These are phyloP conservation scores for Pseudopithomyces chartarum DNA, from an alignment of 2,329 filamentous ascomycete species.

Conservation along the genomic window DNA sequence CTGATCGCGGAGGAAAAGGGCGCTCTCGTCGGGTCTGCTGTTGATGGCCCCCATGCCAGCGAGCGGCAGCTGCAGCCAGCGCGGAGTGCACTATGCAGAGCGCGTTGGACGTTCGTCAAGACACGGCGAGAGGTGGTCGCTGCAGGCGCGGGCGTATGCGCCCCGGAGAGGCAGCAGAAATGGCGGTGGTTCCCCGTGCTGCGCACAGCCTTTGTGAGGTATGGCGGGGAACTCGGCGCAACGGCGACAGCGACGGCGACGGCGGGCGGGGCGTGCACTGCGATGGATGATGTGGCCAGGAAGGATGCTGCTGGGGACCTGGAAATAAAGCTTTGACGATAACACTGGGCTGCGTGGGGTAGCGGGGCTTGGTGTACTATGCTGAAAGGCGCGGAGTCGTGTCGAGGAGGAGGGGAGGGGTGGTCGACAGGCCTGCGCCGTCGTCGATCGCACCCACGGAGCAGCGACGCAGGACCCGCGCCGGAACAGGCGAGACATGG, in stretches of 20 bases:
- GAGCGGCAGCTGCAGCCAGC: constrained; percentile 21
- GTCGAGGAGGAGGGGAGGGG: constrained; percentile 5
- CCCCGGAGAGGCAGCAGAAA: constrained; percentile 19
- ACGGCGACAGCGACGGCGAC: constrained; percentile 1
- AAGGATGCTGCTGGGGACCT: constrained; percentile 16
- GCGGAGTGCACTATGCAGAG: constrained; percentile 15
- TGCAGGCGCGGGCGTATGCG: constrained; percentile 37
- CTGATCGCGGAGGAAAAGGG: constrained; percentile 88
- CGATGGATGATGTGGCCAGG: constrained; percentile 8
- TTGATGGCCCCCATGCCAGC: constrained; percentile 83
- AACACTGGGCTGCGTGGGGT: constrained; percentile 22
- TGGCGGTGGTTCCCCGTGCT: constrained; percentile 4
- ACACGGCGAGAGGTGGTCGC: constrained; percentile 23
- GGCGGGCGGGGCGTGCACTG: constrained; percentile 14
- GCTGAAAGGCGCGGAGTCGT: constrained; percentile 3
- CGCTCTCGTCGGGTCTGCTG: constrained; percentile 80
- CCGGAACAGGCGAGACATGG: neutral
- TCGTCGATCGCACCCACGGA: constrained; percentile 22
- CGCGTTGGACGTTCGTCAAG: constrained; percentile 29
- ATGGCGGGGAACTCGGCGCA: constrained; percentile 12
- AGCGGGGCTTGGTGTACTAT: constrained; percentile 5
- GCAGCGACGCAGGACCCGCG: constrained; percentile 12
- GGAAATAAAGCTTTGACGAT: constrained; percentile 22
- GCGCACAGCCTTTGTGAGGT: neutral
- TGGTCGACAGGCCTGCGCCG: neutral